phyloP scores from a whole-genome alignment of 75 land plant genomes.

The Ceratopteris richardii region DNA sequence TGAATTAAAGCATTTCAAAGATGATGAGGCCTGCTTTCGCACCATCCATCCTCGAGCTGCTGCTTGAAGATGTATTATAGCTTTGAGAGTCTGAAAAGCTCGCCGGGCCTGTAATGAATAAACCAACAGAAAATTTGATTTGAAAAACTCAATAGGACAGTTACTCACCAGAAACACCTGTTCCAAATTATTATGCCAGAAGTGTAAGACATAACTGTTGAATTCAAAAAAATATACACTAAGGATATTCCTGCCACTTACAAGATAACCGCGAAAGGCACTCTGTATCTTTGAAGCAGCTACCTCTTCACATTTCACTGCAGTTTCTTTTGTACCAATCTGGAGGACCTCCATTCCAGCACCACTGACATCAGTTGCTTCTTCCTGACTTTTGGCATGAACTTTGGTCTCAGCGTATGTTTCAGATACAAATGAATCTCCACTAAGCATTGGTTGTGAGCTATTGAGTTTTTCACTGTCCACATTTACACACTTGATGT shows the following conservation, averaged over 20 bases:
- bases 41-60: conserved; percentile 19
- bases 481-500: not conserved
- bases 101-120: conserved; percentile 20
- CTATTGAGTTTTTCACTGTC: not conserved
- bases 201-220: no score
- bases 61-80: conserved; percentile 24
- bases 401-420: not conserved
- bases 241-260: no score
- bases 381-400: not conserved
- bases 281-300: conserved; percentile 29
- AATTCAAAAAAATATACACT: no score
- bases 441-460: no score
- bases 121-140: not conserved
- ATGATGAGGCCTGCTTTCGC: conserved; percentile 13
- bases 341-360: not conserved
- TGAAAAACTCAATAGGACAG: not conserved
- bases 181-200: no score
- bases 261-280: conserved; percentile 30
- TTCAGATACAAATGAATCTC: not conserved
- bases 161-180: not conserved
- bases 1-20: conserved; percentile 16
- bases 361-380: not conserved
- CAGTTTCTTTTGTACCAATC: not conserved
- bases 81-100: conserved; percentile 24
- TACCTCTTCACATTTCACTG: conserved; percentile 4